A percentile compares a stretch with the other conserved stretches of the same genome.
phyloP scores from a whole-genome alignment of 2,329 filamentous ascomycete species.

The Sphaceloma murrayae region DNA sequence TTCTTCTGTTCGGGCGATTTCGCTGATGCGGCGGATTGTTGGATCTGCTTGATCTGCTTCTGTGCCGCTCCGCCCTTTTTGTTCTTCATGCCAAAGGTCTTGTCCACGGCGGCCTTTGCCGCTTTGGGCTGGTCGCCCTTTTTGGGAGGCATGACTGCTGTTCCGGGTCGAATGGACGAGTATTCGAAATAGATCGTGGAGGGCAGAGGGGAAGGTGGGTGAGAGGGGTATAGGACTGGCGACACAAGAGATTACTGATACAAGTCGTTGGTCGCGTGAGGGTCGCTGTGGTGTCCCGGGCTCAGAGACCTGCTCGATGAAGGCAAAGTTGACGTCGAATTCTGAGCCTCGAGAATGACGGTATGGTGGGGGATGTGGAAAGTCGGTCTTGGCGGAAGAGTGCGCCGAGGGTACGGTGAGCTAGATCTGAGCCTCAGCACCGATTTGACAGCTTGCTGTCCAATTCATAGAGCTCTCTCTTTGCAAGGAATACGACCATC shows the following conservation, averaged over 20 bases:
- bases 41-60: conserved; percentile 78
- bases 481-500: too few species aligned
- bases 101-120: conserved; percentile 70
- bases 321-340: conserved; percentile 8
- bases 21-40: conserved; percentile 60
- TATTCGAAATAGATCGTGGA: neutral
- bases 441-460: conserved; percentile 7
- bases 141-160: conserved; percentile 63
- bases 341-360: conserved; percentile 9
- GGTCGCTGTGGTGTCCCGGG: conserved; percentile 7
- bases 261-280: conserved; percentile 1
- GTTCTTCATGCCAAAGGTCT: conserved; percentile 99
- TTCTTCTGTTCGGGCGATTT: conserved; percentile 82
- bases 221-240: neutral
- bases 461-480: neutral
- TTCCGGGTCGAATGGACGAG: neutral
- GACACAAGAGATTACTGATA: too few species aligned
- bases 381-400: conserved; percentile 1
- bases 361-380: conserved; percentile 7
- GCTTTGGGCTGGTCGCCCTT: conserved; percentile 47
- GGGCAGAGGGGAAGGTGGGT: neutral
- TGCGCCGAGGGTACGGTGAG: neutral
- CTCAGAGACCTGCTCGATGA: conserved; percentile 14
- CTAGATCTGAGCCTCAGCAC: conserved; percentile 3
- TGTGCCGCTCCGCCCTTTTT: conserved; percentile 92